Conservation (phyloP, 805 yeast species). For the Naumovozyma baii region DNA sequence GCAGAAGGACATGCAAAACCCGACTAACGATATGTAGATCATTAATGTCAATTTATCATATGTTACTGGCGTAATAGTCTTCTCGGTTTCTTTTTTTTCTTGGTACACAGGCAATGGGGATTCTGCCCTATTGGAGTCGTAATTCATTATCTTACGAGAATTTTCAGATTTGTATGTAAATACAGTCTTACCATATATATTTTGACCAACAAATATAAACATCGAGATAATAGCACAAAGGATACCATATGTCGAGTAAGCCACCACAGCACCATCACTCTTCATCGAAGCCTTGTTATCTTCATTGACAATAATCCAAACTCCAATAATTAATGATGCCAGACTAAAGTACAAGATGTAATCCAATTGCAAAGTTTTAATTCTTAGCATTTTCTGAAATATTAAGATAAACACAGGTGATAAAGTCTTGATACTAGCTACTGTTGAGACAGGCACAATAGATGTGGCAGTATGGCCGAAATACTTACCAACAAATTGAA, state of each 20-base stretch:
- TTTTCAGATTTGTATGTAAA: constrained; percentile 38
- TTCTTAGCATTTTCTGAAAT: constrained; percentile 38
- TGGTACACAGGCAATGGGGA: constrained; percentile 16
- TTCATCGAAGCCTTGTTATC: constrained; percentile 8
- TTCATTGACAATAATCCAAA: constrained; percentile 24
- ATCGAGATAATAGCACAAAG: constrained; percentile 58
- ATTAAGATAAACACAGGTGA: constrained; percentile 53
- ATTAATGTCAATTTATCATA: constrained; percentile 78
- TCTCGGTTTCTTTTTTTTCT: constrained; percentile 2
- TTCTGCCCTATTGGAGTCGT: constrained; percentile 6
- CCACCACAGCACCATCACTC: constrained; percentile 2
- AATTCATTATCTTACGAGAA: background rate
- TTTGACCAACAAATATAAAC: constrained; percentile 72
- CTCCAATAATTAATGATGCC: constrained; percentile 20
- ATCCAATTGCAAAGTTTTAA: constrained; percentile 12
- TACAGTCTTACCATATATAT: constrained; percentile 76
- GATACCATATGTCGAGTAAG: constrained; percentile 40
- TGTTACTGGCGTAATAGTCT: constrained; percentile 23
- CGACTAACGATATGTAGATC: constrained; percentile 67
- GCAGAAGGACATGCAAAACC: constrained; percentile 60
- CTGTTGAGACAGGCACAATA: constrained; percentile 56
- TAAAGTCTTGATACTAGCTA: constrained; percentile 59
- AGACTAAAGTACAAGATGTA: constrained; percentile 17
- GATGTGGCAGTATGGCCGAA: constrained; percentile 58
- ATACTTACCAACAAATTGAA: constrained; percentile 56